phyloP scores from a whole-genome alignment of 2,329 filamentous ascomycete genomes.

The Colletotrichum echinochloae region DNA sequence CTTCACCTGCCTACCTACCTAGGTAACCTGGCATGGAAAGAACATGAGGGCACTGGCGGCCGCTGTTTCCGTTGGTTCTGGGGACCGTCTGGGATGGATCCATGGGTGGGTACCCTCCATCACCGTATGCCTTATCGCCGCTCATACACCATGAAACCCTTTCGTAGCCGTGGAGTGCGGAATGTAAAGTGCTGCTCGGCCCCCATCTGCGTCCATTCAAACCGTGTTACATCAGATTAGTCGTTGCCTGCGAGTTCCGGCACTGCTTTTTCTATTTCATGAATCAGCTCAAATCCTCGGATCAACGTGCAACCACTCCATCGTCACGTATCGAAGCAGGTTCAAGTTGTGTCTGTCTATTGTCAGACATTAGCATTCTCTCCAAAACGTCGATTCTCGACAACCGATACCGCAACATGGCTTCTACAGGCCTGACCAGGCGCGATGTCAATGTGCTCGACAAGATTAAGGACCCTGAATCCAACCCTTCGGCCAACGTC shows the following conservation, averaged over 20 bases:
- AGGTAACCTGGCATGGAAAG: background rate
- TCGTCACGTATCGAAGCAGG: conserved; percentile 1
- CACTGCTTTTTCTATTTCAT: background rate
- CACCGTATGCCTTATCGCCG: conserved; percentile 15
- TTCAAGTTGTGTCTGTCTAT: background rate
- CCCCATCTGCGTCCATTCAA: conserved; percentile 8
- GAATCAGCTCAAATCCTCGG: background rate
- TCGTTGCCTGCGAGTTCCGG: background rate
- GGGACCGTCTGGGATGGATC: conserved; percentile 8
- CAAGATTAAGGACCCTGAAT: conserved; percentile 76
- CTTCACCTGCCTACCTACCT: background rate
- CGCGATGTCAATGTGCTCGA: conserved; percentile 72
- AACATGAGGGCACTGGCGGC: conserved; percentile 1
- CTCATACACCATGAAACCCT: conserved; percentile 32
- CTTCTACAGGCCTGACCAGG: conserved; percentile 62
- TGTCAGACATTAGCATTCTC: conserved; percentile 1
- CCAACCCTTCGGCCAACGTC: conserved; percentile 65
- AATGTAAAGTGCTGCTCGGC: conserved; percentile 22
- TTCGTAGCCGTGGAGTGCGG: conserved; percentile 39
- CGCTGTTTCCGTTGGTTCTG: conserved; percentile 32
- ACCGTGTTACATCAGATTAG: conserved; percentile 19
- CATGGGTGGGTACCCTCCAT: conserved; percentile 21
- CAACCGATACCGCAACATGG: conserved; percentile 53
- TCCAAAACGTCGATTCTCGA: conserved; percentile 7
- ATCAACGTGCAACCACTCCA: background rate